Evolutionary conservation across 108 stramenopile species (phyloP).

Genomic region (Cyclotella cryptica): DNA sequence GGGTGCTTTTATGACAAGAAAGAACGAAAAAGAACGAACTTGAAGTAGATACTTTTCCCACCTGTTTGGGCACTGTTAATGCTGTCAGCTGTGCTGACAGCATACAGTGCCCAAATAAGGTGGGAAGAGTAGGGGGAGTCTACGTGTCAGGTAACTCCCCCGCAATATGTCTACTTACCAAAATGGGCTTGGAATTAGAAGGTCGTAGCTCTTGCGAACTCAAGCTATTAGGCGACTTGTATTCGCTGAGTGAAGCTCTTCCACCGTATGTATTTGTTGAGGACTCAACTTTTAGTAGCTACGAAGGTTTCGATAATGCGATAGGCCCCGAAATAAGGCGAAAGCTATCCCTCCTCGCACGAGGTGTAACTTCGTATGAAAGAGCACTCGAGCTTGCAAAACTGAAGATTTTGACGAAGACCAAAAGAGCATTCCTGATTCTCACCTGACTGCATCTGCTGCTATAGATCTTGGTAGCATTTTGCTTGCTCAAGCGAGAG

Average conservation of each 20-base stretch:
- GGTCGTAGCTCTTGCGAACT: constrained; percentile 42
- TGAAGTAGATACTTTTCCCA: no score
- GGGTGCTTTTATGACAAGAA: no score
- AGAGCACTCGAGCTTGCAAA: constrained; percentile 29
- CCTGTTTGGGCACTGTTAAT: no score
- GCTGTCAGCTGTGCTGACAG: no score
- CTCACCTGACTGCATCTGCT: constrained; percentile 48
- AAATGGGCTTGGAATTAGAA: constrained; percentile 38
- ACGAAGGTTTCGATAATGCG: constrained; percentile 2
- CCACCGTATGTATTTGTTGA: constrained; percentile 61
- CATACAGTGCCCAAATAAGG: no score
- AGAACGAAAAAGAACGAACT: no score
- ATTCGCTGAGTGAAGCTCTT: constrained; percentile 65
- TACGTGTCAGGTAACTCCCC: no score
- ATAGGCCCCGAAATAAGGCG: constrained; percentile 7
- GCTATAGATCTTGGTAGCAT: constrained; percentile 65
- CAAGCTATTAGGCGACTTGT: constrained; percentile 81
- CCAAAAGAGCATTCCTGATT: no score
- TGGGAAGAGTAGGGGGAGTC: no score
- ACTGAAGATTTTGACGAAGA: constrained; percentile 28
- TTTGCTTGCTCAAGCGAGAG: constrained; percentile 67
- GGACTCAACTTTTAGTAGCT: not conserved
- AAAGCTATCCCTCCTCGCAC: constrained; percentile 55
- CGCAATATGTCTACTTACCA: no score
- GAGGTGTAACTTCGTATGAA: constrained; percentile 61